These are phyloP conservation scores for Mycena pura DNA, from an alignment of 768 basidiomycete species.

Conservation along the genomic window DNA sequence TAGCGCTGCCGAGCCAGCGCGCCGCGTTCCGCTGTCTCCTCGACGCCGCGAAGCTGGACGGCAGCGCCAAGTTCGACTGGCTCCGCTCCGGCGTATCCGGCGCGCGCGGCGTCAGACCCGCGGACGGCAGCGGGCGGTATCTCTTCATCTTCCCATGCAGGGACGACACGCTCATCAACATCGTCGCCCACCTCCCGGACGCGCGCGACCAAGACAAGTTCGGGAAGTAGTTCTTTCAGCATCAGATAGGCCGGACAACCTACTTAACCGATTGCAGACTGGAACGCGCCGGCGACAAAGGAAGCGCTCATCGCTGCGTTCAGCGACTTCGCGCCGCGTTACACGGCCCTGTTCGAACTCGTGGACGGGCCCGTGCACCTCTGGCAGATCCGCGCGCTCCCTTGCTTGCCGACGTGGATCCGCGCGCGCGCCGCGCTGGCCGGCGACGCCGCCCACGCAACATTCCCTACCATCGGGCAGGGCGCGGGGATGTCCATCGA, in stretches of 20 bases:
- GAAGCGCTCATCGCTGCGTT: not conserved
- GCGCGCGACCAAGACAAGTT: not conserved
- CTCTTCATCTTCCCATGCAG: conserved; percentile 3
- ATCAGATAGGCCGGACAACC: not conserved
- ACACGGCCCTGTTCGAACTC: not conserved
- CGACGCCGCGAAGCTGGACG: not conserved
- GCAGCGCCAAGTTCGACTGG: not conserved
- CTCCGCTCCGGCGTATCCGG: not conserved
- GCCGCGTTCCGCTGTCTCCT: conserved; percentile 9
- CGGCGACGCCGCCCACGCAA: not conserved
- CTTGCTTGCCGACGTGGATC: not conserved
- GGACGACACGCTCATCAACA: not conserved
- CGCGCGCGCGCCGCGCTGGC: not conserved
- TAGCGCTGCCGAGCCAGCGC: not conserved
- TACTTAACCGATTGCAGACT: not conserved
- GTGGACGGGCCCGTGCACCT: not conserved
- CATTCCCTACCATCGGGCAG: conserved; percentile 2
- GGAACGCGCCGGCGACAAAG: not conserved
- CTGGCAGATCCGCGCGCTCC: conserved; percentile 5
- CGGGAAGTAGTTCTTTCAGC: not conserved
- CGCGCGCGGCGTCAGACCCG: not conserved
- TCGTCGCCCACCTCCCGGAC: conserved; percentile 1
- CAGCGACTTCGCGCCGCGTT: not conserved
- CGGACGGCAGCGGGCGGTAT: not conserved
- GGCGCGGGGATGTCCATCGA: conserved; percentile 7